Base-by-base conservation (phyloP, 495 filamentous ascomycete genomes). In the Talaromyces wortmannii region DNA sequence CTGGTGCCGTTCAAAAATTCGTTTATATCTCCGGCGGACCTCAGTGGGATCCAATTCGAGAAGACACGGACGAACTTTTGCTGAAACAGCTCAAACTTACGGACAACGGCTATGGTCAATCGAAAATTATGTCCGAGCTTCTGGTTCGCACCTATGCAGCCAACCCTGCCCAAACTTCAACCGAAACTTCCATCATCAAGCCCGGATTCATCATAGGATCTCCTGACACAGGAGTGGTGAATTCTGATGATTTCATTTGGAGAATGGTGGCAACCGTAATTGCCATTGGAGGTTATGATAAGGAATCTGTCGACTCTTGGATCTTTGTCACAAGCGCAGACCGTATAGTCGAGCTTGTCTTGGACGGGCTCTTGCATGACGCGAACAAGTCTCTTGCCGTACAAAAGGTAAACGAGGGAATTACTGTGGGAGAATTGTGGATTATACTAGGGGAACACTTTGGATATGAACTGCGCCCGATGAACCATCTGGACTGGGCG, bases 211-310 rank as follows among this genome's bases (percentile, higher is more conserved):
- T 61, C 16, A 51, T 61, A 23, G 59, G 59, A 6, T 55, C 56
- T 4, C 13, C 18, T 3, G 11, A 36, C 7, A 32, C 29, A 6
- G 59, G 67, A 15, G 50, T 70, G 23, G 57, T 66, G n/a, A 66
- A 67, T 48, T 57, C 50, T 2, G 59, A 61, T 52, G 70, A 74
- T 53, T 72, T 63, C 55, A 45, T 73, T 33, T 74, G 71, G 71
- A 57, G 68, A 11, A 51, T 74, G 13, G 57, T 60, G 10, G 60
- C 66, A 3, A 55, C 55, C 4, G 55, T 50, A 16, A 55, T 69
- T 30, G 58, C 64, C 8, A 57, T 63, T 2, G 51, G 56, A 30
- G 53, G 36, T 4, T 71, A 64, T 63, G 61, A 57, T 46, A 16
- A 31, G 10, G 57, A 63, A 43, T 46, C 61, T n/a, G 56, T 23